phyloP scores from a whole-genome alignment of 2,329 filamentous ascomycete species.

The Tolypocladium paradoxum region DNA sequence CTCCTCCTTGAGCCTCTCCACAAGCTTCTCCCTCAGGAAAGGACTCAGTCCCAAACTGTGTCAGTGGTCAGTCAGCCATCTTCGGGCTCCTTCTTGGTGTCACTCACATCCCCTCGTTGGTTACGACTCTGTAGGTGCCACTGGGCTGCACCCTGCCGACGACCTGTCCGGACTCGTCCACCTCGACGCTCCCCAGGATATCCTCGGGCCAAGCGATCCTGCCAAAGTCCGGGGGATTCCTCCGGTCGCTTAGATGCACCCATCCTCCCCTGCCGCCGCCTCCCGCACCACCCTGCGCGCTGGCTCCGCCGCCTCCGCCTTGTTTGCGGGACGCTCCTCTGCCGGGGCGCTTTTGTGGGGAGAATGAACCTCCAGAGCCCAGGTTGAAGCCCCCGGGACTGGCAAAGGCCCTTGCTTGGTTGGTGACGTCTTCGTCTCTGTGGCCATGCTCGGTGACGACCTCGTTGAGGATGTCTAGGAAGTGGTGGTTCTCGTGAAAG shows the following conservation, averaged over 20 bases:
- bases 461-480: slow-evolving; percentile 47
- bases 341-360: slow-evolving; percentile 28
- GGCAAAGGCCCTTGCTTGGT: slow-evolving; percentile 50
- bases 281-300: slow-evolving; percentile 50
- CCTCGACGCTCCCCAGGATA: slow-evolving; percentile 57
- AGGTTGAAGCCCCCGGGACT: slow-evolving; percentile 43
- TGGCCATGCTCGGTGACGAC: slow-evolving; percentile 45
- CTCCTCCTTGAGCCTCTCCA: slow-evolving; percentile 41
- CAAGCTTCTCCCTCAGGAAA: slow-evolving; percentile 42
- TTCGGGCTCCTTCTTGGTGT: not conserved
- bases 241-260: slow-evolving; percentile 52
- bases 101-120: slow-evolving; percentile 57
- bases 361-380: slow-evolving; percentile 40
- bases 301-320: slow-evolving; percentile 35
- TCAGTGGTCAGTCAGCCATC: slow-evolving; percentile 4
- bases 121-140: slow-evolving; percentile 53
- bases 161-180: slow-evolving; percentile 45
- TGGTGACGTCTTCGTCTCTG: slow-evolving; percentile 42
- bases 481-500: slow-evolving; percentile 48
- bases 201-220: slow-evolving; percentile 60
- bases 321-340: slow-evolving; percentile 21
- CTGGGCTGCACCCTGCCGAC: slow-evolving; percentile 48
- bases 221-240: slow-evolving; percentile 57
- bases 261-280: slow-evolving; percentile 50
- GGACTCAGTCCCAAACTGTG: slow-evolving; percentile 21